Conservation (phyloP, 176 grass and related monocot genomes). For the Aegilops umbellulata region DNA sequence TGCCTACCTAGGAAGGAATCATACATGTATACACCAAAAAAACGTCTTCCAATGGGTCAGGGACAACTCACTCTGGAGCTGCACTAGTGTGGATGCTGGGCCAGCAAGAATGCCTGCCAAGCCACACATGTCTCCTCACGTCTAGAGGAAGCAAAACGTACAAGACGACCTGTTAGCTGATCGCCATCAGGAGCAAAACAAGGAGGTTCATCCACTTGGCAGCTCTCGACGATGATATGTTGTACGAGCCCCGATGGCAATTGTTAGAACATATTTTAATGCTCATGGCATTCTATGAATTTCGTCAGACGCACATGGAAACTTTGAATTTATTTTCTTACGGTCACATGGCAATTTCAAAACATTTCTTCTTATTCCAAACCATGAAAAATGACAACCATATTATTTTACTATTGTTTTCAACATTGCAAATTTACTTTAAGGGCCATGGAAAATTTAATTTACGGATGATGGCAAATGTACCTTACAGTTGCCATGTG, state of each 20-base stretch:
- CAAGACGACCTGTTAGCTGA: constrained; percentile 57
- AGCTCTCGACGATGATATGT: constrained; percentile 55
- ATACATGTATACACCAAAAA: constrained; percentile 11
- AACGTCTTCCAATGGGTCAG: not conserved
- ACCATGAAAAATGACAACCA: too few species aligned
- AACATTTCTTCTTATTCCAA: too few species aligned
- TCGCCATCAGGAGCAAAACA: constrained; percentile 66
- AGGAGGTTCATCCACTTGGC: constrained; percentile 80
- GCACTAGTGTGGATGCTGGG: constrained; percentile 31
- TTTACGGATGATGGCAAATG: too few species aligned
- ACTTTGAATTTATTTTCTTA: too few species aligned
- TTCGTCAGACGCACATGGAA: too few species aligned
- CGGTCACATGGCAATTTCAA: too few species aligned
- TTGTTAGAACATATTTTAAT: too few species aligned
- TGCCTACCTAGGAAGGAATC: constrained; percentile 7
- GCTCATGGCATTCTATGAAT: too few species aligned
- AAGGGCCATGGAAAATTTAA: too few species aligned
- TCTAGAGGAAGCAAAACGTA: constrained; percentile 61
- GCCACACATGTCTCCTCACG: constrained; percentile 32
- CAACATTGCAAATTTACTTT: too few species aligned
- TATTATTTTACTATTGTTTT: too few species aligned
- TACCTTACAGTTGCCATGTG: too few species aligned
- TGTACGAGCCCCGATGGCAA: constrained; percentile 48
- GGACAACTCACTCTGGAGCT: constrained; percentile 28
- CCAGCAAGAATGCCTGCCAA: constrained; percentile 21